Base-by-base conservation (phyloP, 495 filamentous ascomycete species). In the Ramalina peruviana region DNA sequence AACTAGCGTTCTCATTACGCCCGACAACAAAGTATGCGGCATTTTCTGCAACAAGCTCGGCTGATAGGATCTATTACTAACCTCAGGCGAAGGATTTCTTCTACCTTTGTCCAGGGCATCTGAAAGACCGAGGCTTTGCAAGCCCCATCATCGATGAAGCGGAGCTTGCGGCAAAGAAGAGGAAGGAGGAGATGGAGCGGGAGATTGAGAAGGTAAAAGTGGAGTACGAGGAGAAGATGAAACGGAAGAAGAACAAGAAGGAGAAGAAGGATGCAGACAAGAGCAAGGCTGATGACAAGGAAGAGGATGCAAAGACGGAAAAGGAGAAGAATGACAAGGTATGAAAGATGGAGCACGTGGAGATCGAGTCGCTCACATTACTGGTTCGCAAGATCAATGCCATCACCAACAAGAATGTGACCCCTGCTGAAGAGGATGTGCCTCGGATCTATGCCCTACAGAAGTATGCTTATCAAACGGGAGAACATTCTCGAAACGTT, bases 361-460 rank as follows among this genome's bases (percentile, higher is more conserved):
- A 11, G 47, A 30, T 16, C 11, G 16, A 43, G 6, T 23, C 21
- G 15, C 40, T 42, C n/a, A 23, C 37, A 41, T 58, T 42, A 57
- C 21, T 16, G 6, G 15, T 12, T 21, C 16, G 10, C 41, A 50
- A 60, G 58, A 58, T 58, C 44, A 58, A 60, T 17, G 53, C 58
- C 12, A 46, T 60, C 48, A 52, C 50, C 11, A 46, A 49, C 17
- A 63, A 63, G 54, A 67, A 68, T 36, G 56, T 54, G 43, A 33
- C 52, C n/a, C 57, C 66, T 44, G 39, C 59, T 20, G 33, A 60
- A 17, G 69, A 73, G 55, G 62, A 70, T 51, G 65, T 63, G 55
- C 86, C 88, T 42, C 73, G 92, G 48, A 71, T 95, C 30, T 98
- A 93, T 66, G 74, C 82, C 52, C 68, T 98, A 56, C 85, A 93